Evolutionary conservation across 192 early-diverging fungal genomes (phyloP), one percentile per base, ranked within the genome.

Genomic region (Obelidium mucronatum): DNA sequence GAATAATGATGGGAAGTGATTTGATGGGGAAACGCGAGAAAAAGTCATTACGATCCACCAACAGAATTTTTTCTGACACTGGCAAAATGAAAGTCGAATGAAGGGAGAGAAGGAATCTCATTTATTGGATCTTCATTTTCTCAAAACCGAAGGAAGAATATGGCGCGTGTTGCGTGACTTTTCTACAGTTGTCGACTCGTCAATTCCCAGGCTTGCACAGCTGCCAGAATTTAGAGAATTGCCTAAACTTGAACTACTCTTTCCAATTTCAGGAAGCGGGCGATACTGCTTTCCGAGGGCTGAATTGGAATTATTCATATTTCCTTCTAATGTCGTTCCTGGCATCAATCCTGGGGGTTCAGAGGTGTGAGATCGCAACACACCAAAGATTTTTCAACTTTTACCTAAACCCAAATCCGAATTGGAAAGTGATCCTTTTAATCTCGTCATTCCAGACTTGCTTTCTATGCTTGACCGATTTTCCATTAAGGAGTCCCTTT

Each of bases 231-330:
- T 24, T 8, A 51, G n/a, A n/a, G n/a, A 51, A 22, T 51, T 51
- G 55, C 55, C 30, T 26, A 58, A 64, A 36, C 22, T 64, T 37
- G 22, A 34, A n/a, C 58, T 55, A 26, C 69, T 72, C 35, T 72
- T 72, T 6, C 69, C 69, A n/a, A 72, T 72, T 36, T 72, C 69
- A 8, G 69, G 69, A 19, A 72, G 39, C 15, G 69, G 52, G 8
- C 69, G 69, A 58, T 72, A 72, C 33, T 72, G 69, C 31, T 72
- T 72, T 58, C 69, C 35, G 11, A 72, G 36, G n/a, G 69, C 44
- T 48, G 44, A 6, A 48, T 48, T 48, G 11, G 44, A 48, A n/a
- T n/a, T n/a, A n/a, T n/a, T n/a, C n/a, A n/a, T n/a, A n/a, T n/a
- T n/a, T n/a, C n/a, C n/a, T n/a, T n/a, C n/a, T n/a, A n/a, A n/a